These are phyloP conservation scores for Scalesia atractyloides DNA, from an alignment of 129 eudicot genomes.

Conservation along the genomic window DNA sequence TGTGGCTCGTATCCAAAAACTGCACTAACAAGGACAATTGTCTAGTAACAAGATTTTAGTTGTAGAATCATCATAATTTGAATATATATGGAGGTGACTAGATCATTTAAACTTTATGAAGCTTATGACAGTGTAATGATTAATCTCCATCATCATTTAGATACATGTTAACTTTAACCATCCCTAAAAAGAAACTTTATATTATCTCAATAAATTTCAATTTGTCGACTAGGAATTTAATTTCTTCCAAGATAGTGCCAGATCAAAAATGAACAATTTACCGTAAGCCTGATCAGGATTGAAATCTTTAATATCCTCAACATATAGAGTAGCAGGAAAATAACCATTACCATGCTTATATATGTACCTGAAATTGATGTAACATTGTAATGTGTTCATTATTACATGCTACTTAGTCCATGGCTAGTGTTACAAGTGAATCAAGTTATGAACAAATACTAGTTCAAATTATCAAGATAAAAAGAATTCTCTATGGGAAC, in stretches of 20 bases:
- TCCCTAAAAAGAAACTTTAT: not conserved
- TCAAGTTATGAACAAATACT: not conserved
- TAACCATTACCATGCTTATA: conserved; percentile 82
- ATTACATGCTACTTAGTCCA: conserved; percentile 5
- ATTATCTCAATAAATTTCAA: not conserved
- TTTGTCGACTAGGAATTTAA: not conserved
- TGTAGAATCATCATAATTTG: not conserved
- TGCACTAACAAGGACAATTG: too few species aligned
- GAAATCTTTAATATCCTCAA: conserved; percentile 86
- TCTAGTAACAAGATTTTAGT: not conserved
- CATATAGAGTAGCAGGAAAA: conserved; percentile 75
- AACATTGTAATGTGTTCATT: not conserved
- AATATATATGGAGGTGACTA: not conserved
- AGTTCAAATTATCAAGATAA: not conserved
- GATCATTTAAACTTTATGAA: conserved; percentile 6
- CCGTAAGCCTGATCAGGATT: conserved; percentile 85
- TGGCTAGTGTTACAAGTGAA: not conserved
- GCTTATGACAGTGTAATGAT: not conserved
- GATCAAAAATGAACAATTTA: conserved; percentile 9
- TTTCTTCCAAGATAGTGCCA: not conserved
- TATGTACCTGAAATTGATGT: conserved; percentile 57
- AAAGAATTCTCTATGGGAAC: not conserved
- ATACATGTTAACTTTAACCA: not conserved
- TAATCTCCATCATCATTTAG: not conserved
- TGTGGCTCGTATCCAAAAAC: conserved; percentile 96